Conservation (phyloP, 805 yeast genomes). For the Teunomyces tritomae region DNA sequence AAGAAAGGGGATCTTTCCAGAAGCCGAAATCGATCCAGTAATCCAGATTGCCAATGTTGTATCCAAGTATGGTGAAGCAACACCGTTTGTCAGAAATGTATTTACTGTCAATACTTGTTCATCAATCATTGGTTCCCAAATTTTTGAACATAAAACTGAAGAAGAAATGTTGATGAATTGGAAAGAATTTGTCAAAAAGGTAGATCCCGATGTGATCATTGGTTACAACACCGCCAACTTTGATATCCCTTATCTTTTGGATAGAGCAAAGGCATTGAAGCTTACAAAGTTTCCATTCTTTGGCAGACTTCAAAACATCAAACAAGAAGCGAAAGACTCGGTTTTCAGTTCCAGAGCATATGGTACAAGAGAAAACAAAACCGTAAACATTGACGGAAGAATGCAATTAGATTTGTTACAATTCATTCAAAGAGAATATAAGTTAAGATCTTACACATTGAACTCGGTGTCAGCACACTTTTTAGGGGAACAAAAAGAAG, state of each 20-base stretch:
- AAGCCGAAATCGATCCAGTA: conserved; percentile 87
- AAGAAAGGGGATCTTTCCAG: conserved; percentile 94
- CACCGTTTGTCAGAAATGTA: conserved; percentile 91
- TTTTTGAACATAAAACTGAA: conserved; percentile 72
- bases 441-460: conserved; percentile 88
- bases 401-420: conserved; percentile 92
- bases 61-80: conserved; percentile 73
- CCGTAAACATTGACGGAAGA: conserved; percentile 91
- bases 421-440: conserved; percentile 91
- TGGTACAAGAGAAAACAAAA: conserved; percentile 92
- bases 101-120: conserved; percentile 91
- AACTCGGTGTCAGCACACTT: conserved; percentile 95
- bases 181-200: conserved; percentile 79
- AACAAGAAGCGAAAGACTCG: conserved; percentile 78
- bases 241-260: conserved; percentile 89
- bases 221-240: conserved; percentile 95
- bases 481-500: conserved; percentile 94
- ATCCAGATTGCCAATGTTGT: conserved; percentile 97
- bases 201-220: conserved; percentile 94
- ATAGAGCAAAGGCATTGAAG: conserved; percentile 76
- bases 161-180: conserved; percentile 80
- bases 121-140: conserved; percentile 91
- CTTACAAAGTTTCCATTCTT: conserved; percentile 77
- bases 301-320: conserved; percentile 66
- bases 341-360: conserved; percentile 92